Evolutionary conservation across 176 grass and related monocot genomes (phyloP), one percentile per base, ranked within the genome.

Genomic region (Melocanna baccifera): DNA sequence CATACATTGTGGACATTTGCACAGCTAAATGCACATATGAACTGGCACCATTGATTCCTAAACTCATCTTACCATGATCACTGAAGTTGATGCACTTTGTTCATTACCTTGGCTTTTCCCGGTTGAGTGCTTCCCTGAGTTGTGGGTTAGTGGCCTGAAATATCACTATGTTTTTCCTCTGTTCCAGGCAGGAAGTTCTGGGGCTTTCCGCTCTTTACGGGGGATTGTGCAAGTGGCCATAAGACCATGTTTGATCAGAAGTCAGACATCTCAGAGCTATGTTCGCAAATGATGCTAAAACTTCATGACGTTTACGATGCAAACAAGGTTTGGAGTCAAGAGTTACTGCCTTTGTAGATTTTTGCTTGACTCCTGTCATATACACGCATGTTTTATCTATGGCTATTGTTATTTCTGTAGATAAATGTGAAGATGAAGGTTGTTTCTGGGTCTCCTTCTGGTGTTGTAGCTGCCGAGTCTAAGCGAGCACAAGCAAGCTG

Each of bases 151-250:
- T 67, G 56, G 53, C 62, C 47, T 84, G 69, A 76, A 72, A 78
- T 79, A 63, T 83, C 15, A 50, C 20, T 71, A 62, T 42, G 5
- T 19, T 20, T 91, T 73, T 72, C 26, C 42, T 63, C 42, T 50
- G 15, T 89, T 86, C 67, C 74, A 99, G 97, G 97, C 45, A 94
- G 91, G 71, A 96, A 92, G 73, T 90, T 94, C 68, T 99, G 93
- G 97, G 97, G 93, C 48, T 96, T 99, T 83, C 97, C 97, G 1
- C 84, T 89, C 45, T 99, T 99, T 67, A 75, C 97, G 1, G 97
- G 93, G 23, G 97, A 99, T 82, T 99, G 97, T 20, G 93, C 97
- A 74, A 99, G 91, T 55, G 97, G 93, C 69, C 91, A 96, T 62
- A 96, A 89, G 79, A 94, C 89, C 18, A 76, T 91, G 86, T 53